phyloP scores from a whole-genome alignment of 441 rosid genomes.

The Gossypium schwendimanii region DNA sequence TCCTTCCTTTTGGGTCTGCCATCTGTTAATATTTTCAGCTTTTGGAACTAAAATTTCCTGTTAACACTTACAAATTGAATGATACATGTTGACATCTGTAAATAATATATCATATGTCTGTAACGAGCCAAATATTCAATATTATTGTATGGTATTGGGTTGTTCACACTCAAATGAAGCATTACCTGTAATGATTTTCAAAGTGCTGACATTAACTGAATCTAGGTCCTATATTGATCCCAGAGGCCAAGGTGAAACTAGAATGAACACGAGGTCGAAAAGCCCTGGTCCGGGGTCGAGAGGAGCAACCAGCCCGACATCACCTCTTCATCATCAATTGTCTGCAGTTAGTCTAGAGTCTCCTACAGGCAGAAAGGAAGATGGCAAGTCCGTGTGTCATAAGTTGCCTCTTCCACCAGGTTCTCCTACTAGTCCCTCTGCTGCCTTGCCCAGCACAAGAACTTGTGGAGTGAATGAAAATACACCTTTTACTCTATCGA shows the following conservation, averaged over 20 bases:
- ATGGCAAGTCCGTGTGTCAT: slow-evolving; percentile 57
- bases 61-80: background rate
- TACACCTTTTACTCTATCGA: slow-evolving; percentile 35
- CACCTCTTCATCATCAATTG: slow-evolving; percentile 58
- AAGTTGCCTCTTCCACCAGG: slow-evolving; percentile 87
- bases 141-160: background rate
- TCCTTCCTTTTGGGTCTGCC: background rate
- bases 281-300: slow-evolving; percentile 57
- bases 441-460: slow-evolving; percentile 41
- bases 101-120: background rate
- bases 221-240: slow-evolving; percentile 27
- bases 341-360: slow-evolving; percentile 51
- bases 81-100: background rate
- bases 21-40: slow-evolving; percentile 4
- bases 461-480: slow-evolving; percentile 31
- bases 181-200: background rate
- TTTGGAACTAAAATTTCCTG: background rate
- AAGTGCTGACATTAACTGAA: slow-evolving; percentile 10
- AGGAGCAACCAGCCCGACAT: slow-evolving; percentile 59
- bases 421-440: slow-evolving; percentile 68
- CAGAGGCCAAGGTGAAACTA: slow-evolving; percentile 46
- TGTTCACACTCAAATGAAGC: background rate
- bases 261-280: slow-evolving; percentile 33
- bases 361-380: slow-evolving; percentile 54
- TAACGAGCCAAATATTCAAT: background rate